Conservation (phyloP, 768 basidiomycete species). For the Mycena vulgaris region DNA sequence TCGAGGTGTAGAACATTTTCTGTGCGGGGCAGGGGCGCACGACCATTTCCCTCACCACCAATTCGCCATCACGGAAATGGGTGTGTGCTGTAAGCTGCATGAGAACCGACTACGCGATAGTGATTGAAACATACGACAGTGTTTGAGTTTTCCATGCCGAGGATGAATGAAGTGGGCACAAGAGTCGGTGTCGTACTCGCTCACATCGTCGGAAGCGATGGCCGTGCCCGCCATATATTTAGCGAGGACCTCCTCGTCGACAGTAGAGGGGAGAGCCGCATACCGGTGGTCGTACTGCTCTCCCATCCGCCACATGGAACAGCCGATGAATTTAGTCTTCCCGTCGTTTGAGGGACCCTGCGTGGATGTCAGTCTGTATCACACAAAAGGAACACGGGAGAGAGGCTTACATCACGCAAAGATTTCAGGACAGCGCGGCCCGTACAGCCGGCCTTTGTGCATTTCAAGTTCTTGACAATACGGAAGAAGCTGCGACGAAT, state of each 20-base stretch:
- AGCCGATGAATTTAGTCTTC: not conserved
- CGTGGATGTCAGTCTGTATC: not conserved
- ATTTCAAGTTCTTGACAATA: not conserved
- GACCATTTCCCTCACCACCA: not conserved
- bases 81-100: not conserved
- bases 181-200: not conserved
- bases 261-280: not conserved
- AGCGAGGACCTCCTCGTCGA: not conserved
- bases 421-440: not conserved
- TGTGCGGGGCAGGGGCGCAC: not conserved
- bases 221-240: not conserved
- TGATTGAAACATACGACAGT: not conserved
- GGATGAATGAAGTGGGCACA: not conserved
- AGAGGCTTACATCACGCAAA: too few relatives aligned
- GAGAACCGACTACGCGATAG: not conserved
- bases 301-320: not conserved
- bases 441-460: not conserved
- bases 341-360: not conserved
- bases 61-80: not conserved
- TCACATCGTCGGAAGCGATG: not conserved
- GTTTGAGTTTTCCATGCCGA: not conserved
- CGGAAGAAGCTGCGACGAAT: not conserved
- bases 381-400: not conserved
- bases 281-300: not conserved
- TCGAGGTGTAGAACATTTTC: slow-evolving; percentile 18